Evolutionary conservation across 306 rosid genomes (phyloP).

Genomic region (Sesbania bispinosa): DNA sequence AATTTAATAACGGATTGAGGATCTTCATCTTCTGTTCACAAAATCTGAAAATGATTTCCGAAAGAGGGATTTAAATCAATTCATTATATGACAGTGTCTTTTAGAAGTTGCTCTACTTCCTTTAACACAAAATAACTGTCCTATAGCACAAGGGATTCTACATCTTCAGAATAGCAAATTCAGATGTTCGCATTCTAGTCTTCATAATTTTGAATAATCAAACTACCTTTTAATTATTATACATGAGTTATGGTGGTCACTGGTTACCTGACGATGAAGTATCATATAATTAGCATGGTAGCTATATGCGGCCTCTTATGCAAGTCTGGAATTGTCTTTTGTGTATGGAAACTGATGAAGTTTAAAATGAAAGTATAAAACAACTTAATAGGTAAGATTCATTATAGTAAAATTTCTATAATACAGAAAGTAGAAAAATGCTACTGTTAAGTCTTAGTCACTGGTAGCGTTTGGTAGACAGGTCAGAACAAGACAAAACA

Average conservation of each 20-base stretch:
- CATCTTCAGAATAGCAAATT: slow-evolving; percentile 3
- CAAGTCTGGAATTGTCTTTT: slow-evolving; percentile 3
- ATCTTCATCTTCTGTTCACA: background rate
- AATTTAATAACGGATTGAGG: background rate
- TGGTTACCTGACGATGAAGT: background rate
- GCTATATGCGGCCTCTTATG: background rate
- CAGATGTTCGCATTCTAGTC: background rate
- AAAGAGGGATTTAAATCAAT: background rate
- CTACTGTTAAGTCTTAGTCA: background rate
- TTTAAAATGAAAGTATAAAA: background rate
- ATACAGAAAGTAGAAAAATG: background rate
- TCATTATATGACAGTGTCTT: background rate
- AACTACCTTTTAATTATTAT: background rate
- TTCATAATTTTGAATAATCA: background rate
- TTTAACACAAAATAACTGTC: background rate
- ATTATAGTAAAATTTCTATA: background rate
- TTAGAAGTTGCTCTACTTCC: background rate
- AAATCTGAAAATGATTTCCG: slow-evolving; percentile 12
- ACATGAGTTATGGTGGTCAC: background rate
- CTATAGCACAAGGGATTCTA: background rate
- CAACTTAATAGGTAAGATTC: background rate
- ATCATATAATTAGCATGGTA: background rate
- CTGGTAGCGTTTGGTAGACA: no score
- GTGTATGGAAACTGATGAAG: background rate
- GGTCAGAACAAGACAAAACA: no score